These are phyloP conservation scores for Hypoxylon rubiginosum DNA, from an alignment of 2,329 filamentous ascomycete genomes.

Conservation along the genomic window DNA sequence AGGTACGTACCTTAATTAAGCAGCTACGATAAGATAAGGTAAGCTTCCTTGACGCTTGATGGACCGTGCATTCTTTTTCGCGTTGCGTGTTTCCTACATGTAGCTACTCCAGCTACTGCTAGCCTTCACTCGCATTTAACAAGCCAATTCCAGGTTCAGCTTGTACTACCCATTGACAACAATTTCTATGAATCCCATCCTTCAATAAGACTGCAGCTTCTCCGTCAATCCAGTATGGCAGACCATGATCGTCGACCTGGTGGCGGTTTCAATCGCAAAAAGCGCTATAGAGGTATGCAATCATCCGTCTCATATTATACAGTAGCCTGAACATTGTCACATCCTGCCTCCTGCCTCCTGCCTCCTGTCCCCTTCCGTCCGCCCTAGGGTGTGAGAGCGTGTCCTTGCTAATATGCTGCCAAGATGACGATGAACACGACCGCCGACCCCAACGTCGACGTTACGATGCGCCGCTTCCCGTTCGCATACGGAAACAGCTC, in stretches of 20 bases:
- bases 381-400: neutral
- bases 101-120: neutral
- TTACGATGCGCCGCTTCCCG: constrained; percentile 77
- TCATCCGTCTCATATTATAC: neutral
- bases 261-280: constrained; percentile 75
- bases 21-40: constrained; percentile 31
- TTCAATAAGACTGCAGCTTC: constrained; percentile 13
- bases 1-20: neutral
- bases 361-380: neutral
- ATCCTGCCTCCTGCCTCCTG: constrained; percentile 15
- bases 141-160: constrained; percentile 10
- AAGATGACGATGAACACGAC: constrained; percentile 83
- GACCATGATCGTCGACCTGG: constrained; percentile 71
- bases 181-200: constrained; percentile 14
- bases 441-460: constrained; percentile 79
- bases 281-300: constrained; percentile 79
- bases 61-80: constrained; percentile 36
- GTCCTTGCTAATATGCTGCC: constrained; percentile 21
- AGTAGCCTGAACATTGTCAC: constrained; percentile 12
- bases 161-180: constrained; percentile 10
- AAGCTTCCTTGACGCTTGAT: constrained; percentile 3
- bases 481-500: constrained; percentile 82
- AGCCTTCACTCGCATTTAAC: neutral
- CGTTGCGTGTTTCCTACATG: constrained; percentile 32
- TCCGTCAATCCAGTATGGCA: constrained; percentile 59